Evolutionary conservation across 1,284 basidiomycete species (phyloP), one percentile per base, ranked within the genome.

Genomic region (Microbotryum saponariae): DNA sequence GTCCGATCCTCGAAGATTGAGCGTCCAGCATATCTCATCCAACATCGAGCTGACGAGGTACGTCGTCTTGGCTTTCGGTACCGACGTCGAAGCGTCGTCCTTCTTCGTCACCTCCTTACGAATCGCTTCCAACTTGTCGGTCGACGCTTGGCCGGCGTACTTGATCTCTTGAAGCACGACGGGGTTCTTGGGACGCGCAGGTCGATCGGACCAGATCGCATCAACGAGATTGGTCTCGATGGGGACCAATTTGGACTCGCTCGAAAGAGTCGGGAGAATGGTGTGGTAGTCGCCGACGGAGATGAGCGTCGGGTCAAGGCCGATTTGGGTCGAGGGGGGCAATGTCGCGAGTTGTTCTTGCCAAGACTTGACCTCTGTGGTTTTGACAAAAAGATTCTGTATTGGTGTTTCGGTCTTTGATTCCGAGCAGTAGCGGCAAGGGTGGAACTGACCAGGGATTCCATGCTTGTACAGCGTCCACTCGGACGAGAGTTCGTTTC

Each of bases 1-100:
- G 74, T 97, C 93, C 2, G 85, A 83, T 1, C 93, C 92, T 63
- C 94, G 85, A 50, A 98, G 79, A 76, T 97, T 97, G 78, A 97
- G 91, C 33, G 96, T 74, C 94, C 61, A 66, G n/a, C 56, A 58
- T 9, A 68, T 59, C 50, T 94, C 91, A 74, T 94, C 91, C 9
- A 97, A 82, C 79, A 86, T 83, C 16, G 37, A 42, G 25, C 81
- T 86, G 10, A 94, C 81, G 5, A 92, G 84, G 47, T 88, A 46
- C 1, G 63, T 69, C 56, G 63, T 61, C 56, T 61, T 55, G 12
- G 58, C 51, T 20, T 52, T 54, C 25, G 62, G 25, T 7, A 48
- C 54, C 64, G 1, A 42, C 48, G n/a, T 77, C 5, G 85, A 87
- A 51, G 82, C 81, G 3, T 81, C 81, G 10, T 86, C 84, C 68